Evolutionary conservation across 2,329 filamentous ascomycete genomes (phyloP).

Genomic region (Verticillium zaregamsianum): DNA sequence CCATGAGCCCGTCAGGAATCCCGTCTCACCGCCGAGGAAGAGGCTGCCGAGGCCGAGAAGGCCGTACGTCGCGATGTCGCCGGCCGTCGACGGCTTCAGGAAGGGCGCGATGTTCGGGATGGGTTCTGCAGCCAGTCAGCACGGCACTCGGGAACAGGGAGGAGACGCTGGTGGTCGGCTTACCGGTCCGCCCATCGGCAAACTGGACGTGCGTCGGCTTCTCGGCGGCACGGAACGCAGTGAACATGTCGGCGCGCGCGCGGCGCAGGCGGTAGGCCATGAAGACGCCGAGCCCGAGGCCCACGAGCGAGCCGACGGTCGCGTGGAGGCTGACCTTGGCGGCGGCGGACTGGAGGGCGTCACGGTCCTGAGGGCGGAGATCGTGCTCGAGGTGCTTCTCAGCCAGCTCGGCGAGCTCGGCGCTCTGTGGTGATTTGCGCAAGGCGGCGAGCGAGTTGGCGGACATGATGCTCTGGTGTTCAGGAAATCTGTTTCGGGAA

Average conservation of each 20-base stretch:
- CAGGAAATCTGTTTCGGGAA: no score
- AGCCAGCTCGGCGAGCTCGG: slow-evolving; percentile 50
- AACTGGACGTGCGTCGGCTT: slow-evolving; percentile 60
- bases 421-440: slow-evolving; percentile 27
- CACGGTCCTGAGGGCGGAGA: slow-evolving; percentile 49
- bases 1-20: slow-evolving; percentile 52
- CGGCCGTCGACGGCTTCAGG: slow-evolving; percentile 51
- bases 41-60: slow-evolving; percentile 59
- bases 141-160: no score
- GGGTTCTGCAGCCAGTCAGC: slow-evolving; percentile 35
- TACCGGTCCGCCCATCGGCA: slow-evolving; percentile 54
- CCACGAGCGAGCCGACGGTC: slow-evolving; percentile 54
- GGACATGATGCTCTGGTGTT: slow-evolving; percentile 5
- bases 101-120: slow-evolving; percentile 58
- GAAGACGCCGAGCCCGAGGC: slow-evolving; percentile 54
- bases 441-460: slow-evolving; percentile 24
- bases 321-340: slow-evolving; percentile 50
- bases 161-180: slow-evolving; percentile 1
- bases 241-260: slow-evolving; percentile 55
- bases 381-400: slow-evolving; percentile 56
- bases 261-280: slow-evolving; percentile 53
- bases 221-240: slow-evolving; percentile 55
- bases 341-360: slow-evolving; percentile 51
- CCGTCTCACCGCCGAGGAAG: slow-evolving; percentile 61
- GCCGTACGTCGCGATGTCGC: slow-evolving; percentile 59